Evolutionary conservation across 163 green algal genomes (phyloP).

Genomic region (Volvox carteri): DNA sequence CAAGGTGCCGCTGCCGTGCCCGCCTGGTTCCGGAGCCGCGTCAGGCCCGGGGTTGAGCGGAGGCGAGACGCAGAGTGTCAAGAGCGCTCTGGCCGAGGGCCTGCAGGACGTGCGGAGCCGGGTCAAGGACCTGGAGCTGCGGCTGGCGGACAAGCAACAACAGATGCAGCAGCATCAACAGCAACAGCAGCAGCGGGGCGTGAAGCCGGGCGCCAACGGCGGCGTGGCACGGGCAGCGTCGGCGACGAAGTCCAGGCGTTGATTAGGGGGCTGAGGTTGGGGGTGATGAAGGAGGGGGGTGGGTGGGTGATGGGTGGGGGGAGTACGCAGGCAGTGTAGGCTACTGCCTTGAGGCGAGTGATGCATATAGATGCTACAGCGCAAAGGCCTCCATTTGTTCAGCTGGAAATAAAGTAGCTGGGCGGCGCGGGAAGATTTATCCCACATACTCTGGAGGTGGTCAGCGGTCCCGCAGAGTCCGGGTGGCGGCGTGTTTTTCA

Average conservation of each 20-base stretch:
- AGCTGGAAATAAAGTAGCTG: too few relatives aligned
- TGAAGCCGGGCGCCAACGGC: background rate
- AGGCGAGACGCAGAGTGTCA: conserved; percentile 51
- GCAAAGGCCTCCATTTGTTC: too few relatives aligned
- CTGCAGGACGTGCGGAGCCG: conserved; percentile 60
- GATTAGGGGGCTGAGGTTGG: background rate
- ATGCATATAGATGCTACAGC: too few relatives aligned
- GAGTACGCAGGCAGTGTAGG: too few relatives aligned
- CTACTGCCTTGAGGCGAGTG: too few relatives aligned
- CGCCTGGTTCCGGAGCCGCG: background rate
- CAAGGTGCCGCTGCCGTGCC: background rate
- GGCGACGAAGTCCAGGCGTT: background rate
- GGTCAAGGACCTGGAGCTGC: conserved; percentile 60
- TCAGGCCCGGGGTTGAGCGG: background rate
- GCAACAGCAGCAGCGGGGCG: background rate
- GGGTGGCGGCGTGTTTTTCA: too few relatives aligned
- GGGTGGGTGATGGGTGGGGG: too few relatives aligned
- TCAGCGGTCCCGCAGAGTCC: too few relatives aligned
- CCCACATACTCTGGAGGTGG: too few relatives aligned
- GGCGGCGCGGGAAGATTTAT: too few relatives aligned
- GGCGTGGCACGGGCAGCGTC: background rate
- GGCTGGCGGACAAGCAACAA: conserved; percentile 24
- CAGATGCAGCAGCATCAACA: background rate
- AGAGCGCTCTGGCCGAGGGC: conserved; percentile 60
- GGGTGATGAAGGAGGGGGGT: background rate